Evolutionary conservation across 129 eudicot species (phyloP), one percentile per base, ranked within the genome.

Genomic region (Tanacetum coccineum): DNA sequence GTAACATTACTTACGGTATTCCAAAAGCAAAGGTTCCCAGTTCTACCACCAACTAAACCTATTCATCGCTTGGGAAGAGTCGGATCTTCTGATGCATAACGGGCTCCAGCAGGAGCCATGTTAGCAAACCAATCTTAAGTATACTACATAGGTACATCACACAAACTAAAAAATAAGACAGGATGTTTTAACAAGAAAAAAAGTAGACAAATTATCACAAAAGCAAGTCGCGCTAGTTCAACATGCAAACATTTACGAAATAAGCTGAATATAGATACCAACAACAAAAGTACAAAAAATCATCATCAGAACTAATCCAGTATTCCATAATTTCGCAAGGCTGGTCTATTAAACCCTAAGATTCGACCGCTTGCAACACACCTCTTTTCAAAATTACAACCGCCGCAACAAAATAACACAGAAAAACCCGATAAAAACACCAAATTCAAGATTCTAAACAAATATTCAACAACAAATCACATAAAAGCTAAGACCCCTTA

Each of bases 1-100:
- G 99, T 94, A 17, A 84, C 87, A 78, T 93, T 93, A 55, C 96
- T 93, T 77, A 74, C 97, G 30, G 95, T 97, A 73, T 94, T 94
- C 99, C 99, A 94, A 70, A 75, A 93, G 86, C 88, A 93, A 45
- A 93, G 87, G 80, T 87, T 73, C 15, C 96, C 96, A 17, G 99
- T 93, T 55, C 74, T 86, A n/a, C 90, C 88, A 74, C 88, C 99
- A 74, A 93, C 84, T 36, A 93, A 78, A 17, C 95, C 99, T 82
- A 32, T 86, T 96, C 99, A 93, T 57, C 96, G 99, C 59, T 86
- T 93, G 8, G 99, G 98, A 32, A 88, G 95, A 21, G 96, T 81
- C 2, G 96, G 96, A 80, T 93, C 98, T 70, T 79, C 92, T 0
- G 99, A 92, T 2, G 95, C 96, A 74, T 86, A 93, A 40, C 90